A percentile compares a stretch with the other conserved stretches of the same genome.
Conservation (phyloP, 2,329 filamentous ascomycete species). For the Fusarium cyanostomum region DNA sequence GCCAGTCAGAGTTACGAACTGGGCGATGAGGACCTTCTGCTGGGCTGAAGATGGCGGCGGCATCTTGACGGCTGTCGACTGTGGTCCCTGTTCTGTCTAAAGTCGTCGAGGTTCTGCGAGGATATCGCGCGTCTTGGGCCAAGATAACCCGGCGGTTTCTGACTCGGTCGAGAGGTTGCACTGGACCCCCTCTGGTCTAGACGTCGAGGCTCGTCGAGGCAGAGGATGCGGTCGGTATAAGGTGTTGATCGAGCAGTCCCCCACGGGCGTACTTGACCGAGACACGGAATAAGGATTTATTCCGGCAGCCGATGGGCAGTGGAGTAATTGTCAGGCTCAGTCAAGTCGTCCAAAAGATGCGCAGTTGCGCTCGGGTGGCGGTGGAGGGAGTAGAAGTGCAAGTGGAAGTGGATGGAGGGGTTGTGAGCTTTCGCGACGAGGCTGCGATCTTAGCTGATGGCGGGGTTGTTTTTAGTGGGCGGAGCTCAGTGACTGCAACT, state of each 20-base stretch:
- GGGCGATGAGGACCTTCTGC: constrained; percentile 53
- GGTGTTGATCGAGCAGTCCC: constrained; percentile 2
- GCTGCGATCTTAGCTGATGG: constrained; percentile 41
- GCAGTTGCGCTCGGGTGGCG: constrained; percentile 15
- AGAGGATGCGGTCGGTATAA: not conserved
- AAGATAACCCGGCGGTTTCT: not conserved
- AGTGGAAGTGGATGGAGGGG: constrained; percentile 39
- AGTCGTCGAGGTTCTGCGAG: not conserved
- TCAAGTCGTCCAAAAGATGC: not conserved
- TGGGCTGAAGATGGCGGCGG: constrained; percentile 49
- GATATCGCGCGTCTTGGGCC: constrained; percentile 2
- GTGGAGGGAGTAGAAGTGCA: constrained; percentile 9
- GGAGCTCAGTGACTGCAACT: constrained; percentile 20
- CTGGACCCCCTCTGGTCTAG: constrained; percentile 4
- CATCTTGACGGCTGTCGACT: constrained; percentile 42
- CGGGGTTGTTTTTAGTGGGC: constrained; percentile 33
- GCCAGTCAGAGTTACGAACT: constrained; percentile 57
- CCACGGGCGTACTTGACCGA: not conserved
- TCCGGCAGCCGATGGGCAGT: not conserved
- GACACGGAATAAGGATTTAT: not conserved
- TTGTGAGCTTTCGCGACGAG: constrained; percentile 42
- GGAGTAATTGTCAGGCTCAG: not conserved
- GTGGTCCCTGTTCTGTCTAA: not conserved
- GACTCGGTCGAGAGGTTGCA: constrained; percentile 4
- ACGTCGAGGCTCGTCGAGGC: constrained; percentile 3